A percentile compares a stretch with the other conserved stretches of the same genome.
Conservation (phyloP, 805 yeast genomes). For the Kuraishia cidri region DNA sequence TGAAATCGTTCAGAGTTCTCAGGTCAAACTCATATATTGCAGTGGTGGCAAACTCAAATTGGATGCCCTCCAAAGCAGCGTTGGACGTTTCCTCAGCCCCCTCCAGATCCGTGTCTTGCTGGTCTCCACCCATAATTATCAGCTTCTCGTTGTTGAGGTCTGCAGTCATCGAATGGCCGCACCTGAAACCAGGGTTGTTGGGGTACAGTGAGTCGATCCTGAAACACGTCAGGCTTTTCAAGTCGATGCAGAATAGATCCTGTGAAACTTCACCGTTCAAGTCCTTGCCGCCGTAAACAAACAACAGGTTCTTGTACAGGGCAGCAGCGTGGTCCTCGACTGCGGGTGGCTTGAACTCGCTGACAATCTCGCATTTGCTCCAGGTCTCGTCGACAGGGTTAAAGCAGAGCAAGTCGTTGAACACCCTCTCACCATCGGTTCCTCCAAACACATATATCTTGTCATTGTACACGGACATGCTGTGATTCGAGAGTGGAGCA, state of each 20-base stretch:
- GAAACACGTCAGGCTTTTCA: slow-evolving; percentile 67
- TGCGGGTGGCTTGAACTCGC: slow-evolving; percentile 61
- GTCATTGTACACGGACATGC: slow-evolving; percentile 74
- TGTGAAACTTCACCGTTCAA: slow-evolving; percentile 59
- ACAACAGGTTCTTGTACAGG: slow-evolving; percentile 67
- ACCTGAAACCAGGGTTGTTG: slow-evolving; percentile 68
- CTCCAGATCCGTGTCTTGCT: slow-evolving; percentile 45
- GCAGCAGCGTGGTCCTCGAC: slow-evolving; percentile 89
- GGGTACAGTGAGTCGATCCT: slow-evolving; percentile 31
- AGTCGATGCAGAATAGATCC: slow-evolving; percentile 66
- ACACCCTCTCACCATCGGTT: slow-evolving; percentile 55
- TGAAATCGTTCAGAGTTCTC: slow-evolving; percentile 5
- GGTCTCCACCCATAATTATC: slow-evolving; percentile 88
- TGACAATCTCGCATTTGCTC: slow-evolving; percentile 63
- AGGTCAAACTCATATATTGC: slow-evolving; percentile 26
- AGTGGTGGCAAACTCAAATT: slow-evolving; percentile 19
- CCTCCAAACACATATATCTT: slow-evolving; percentile 91
- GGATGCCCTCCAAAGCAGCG: slow-evolving; percentile 15
- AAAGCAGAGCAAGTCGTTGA: slow-evolving; percentile 72
- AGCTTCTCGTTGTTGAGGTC: slow-evolving; percentile 58
- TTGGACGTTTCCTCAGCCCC: slow-evolving; percentile 11
- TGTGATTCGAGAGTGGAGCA: slow-evolving; percentile 64
- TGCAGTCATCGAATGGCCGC: slow-evolving; percentile 85
- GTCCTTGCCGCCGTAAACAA: slow-evolving; percentile 86
- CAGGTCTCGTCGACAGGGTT: slow-evolving; percentile 65